These are phyloP conservation scores for Metahyphopichia silvanorum DNA, from an alignment of 805 yeast species.

Conservation along the genomic window DNA sequence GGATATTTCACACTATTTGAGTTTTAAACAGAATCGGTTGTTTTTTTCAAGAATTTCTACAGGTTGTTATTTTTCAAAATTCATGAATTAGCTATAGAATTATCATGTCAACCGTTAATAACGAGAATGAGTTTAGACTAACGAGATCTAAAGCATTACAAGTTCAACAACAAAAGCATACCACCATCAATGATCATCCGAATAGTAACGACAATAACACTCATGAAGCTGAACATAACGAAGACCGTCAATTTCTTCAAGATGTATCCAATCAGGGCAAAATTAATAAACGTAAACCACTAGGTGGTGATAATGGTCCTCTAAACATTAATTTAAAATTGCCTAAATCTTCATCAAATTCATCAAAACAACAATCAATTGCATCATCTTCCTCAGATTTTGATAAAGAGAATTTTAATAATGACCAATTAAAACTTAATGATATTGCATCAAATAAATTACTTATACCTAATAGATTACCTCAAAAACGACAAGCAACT, in stretches of 20 bases:
- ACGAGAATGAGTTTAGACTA: constrained; percentile 39
- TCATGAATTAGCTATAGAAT: no score
- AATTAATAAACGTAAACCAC: constrained; percentile 15
- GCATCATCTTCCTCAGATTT: no score
- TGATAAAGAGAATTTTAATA: constrained; percentile 1
- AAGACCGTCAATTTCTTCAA: constrained; percentile 33
- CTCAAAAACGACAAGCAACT: constrained; percentile 54
- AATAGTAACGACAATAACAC: no score
- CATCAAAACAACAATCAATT: no score
- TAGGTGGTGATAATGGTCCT: constrained; percentile 33
- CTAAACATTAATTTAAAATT: constrained; percentile 5
- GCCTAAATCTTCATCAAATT: background rate
- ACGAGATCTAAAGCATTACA: constrained; percentile 25
- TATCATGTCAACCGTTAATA: constrained; percentile 21
- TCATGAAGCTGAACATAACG: no score
- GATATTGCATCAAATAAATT: no score
- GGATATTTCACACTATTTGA: no score
- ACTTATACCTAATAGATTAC: constrained; percentile 30
- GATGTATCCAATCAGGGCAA: constrained; percentile 28
- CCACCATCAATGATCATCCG: constrained; percentile 1
- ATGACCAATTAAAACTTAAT: no score
- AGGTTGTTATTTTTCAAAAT: no score
- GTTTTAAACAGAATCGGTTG: no score
- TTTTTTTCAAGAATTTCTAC: no score
- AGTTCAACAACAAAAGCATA: constrained; percentile 2